These are phyloP conservation scores for Lasiosphaeria hispida DNA, from an alignment of 495 filamentous ascomycete genomes.

Conservation along the genomic window DNA sequence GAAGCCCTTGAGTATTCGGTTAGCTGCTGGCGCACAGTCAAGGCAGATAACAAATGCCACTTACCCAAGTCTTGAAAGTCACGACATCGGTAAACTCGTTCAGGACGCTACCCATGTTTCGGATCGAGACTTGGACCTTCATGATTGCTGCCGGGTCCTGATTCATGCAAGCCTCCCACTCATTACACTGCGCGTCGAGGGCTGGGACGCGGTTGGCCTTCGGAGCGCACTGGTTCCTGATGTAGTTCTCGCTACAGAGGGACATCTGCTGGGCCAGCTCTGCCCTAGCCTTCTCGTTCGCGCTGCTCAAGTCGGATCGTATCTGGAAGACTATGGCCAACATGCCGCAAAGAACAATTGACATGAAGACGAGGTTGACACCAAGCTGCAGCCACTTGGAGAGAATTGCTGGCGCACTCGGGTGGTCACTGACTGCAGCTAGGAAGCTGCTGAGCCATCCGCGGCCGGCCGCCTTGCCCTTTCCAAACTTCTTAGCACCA, in stretches of 20 bases:
- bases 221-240: slow-evolving; percentile 68
- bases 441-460: slow-evolving; percentile 57
- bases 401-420: slow-evolving; percentile 79
- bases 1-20: slow-evolving; percentile 41
- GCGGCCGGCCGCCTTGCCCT: slow-evolving; percentile 18
- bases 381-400: slow-evolving; percentile 80
- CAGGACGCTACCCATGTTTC: slow-evolving; percentile 45
- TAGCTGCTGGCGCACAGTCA: slow-evolving; percentile 21
- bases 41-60: slow-evolving; percentile 47
- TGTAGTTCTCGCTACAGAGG: slow-evolving; percentile 64
- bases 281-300: slow-evolving; percentile 59
- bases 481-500: slow-evolving; percentile 30
- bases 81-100: slow-evolving; percentile 47
- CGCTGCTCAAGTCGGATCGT: slow-evolving; percentile 69
- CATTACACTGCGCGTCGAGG: slow-evolving; percentile 66
- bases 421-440: slow-evolving; percentile 70
- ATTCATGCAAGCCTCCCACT: slow-evolving; percentile 87
- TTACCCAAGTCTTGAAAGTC: slow-evolving; percentile 57
- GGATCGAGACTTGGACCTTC: slow-evolving; percentile 40
- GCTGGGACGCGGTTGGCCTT: slow-evolving; percentile 61
- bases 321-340: slow-evolving; percentile 69
- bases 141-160: slow-evolving; percentile 43
- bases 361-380: slow-evolving; percentile 72
- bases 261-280: slow-evolving; percentile 71
- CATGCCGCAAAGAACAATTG: slow-evolving; percentile 65